Evolutionary conservation across 108 stramenopile genomes (phyloP), one percentile per base, ranked within the genome.

Genomic region (Cyclostephanos invisitatus): DNA sequence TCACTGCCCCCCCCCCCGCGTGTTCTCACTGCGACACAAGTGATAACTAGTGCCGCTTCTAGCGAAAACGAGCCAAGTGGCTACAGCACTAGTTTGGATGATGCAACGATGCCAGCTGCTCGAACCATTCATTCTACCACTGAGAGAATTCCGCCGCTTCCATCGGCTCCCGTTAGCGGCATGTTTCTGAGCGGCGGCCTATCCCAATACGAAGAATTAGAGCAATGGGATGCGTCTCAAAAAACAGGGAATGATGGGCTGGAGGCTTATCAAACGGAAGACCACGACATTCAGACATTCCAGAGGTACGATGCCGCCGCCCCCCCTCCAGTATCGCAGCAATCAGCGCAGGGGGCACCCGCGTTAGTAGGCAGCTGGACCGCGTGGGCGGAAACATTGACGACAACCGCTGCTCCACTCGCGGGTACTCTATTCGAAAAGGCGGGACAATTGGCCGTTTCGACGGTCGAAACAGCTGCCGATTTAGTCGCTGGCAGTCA

Each of bases 111-210:
- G 20, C 5, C 1, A 25, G 12, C 10, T 3, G 36, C 57, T 14
- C 64, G 40, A 64, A 28, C 70, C 2, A 64, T 69, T n/a, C 78
- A 75, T 63, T 70, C 78, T 3, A 80, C 78, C 0, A 60, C 44
- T 14, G 74, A 74, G 51, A 49, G 71, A 71, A 78, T 78, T 44
- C 77, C 77, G 0, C 53, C 70, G 71, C 53, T 78, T 17, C 12
- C 77, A 42, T 69, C 68, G 18, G 69, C 77, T 1, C 77, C 77
- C 3, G 59, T 57, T 21, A 68, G 67, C 54, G 67, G 67, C n/a
- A 38, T 40, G 2, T 60, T 32, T 5, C 24, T 74, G 32, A 5
- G 20, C 65, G 57, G 24, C 1, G 48, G 37, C 28, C 17, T 22
- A 48, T 49, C 49, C 32, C 32, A 38, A 37, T n/a, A 53, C 5